Percentiles rank a stretch among this genome's conserved stretches.
Evolutionary conservation across 2,329 filamentous ascomycete genomes (phyloP).

Genomic region (Lecanicillium sp.): DNA sequence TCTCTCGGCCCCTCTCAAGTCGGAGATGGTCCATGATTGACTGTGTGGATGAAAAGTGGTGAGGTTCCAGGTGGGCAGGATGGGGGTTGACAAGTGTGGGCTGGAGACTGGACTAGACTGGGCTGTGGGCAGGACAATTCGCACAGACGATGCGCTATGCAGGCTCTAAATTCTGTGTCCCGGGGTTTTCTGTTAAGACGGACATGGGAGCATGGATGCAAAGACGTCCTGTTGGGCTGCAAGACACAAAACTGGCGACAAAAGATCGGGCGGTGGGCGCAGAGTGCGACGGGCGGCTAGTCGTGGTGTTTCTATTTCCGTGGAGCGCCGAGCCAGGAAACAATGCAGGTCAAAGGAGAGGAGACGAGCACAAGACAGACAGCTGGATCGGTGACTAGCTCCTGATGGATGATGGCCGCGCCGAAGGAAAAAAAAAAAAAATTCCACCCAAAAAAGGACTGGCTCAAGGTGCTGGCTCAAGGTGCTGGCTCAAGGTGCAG

Average conservation of each 20-base stretch:
- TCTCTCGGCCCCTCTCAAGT: background rate
- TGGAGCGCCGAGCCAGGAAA: background rate
- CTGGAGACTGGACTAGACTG: background rate
- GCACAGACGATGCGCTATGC: constrained; percentile 8
- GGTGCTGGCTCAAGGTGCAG: background rate
- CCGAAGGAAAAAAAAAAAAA: no score
- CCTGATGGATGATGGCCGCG: no score
- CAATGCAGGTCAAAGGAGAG: no score
- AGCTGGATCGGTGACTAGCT: background rate
- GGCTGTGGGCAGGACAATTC: background rate
- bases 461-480: no score
- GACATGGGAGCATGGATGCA: background rate
- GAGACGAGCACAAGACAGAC: background rate
- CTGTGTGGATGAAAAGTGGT: constrained; percentile 1
- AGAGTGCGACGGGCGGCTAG: background rate
- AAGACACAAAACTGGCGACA: background rate
- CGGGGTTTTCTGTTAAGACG: background rate
- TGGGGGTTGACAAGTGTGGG: no score
- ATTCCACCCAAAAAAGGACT: background rate
- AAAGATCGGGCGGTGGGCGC: background rate
- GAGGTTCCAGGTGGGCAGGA: no score
- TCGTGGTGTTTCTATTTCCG: background rate
- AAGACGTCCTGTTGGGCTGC: no score
- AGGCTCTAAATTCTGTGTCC: background rate
- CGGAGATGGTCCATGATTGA: background rate